phyloP scores from a whole-genome alignment of 305 asterid genomes.

The Solanum chacoense region DNA sequence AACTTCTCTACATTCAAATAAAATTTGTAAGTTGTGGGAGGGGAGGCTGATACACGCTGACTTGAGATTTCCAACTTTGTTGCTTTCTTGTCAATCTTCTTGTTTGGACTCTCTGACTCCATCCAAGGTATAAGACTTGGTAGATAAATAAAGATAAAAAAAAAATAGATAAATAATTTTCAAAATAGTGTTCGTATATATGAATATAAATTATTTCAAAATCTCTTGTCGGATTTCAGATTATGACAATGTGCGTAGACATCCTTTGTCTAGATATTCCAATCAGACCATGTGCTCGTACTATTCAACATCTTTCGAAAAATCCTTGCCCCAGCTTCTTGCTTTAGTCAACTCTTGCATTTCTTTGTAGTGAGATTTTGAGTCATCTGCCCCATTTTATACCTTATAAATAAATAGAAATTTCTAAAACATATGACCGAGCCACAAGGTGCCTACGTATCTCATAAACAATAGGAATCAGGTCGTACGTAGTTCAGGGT shows the following conservation, averaged over 20 bases:
- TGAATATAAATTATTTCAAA: not conserved
- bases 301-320: not conserved
- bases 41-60: not conserved
- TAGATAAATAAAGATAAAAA: not conserved
- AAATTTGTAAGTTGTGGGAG: not conserved
- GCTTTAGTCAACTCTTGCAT: not conserved
- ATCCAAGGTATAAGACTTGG: not conserved
- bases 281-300: not conserved
- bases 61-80: not conserved
- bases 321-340: not conserved
- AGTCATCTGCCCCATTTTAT: not conserved
- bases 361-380: not conserved
- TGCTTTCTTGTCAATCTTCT: not conserved
- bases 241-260: not conserved
- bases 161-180: not conserved
- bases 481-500: too few species aligned
- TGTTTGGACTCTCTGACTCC: not conserved
- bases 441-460: not conserved
- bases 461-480: too few species aligned
- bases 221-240: not conserved
- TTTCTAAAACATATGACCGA: not conserved
- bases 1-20: not conserved
- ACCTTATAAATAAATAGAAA: not conserved
- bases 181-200: not conserved
- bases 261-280: not conserved